Conservation (phyloP, 2,329 filamentous ascomycete species). For the Cercospora sp. region DNA sequence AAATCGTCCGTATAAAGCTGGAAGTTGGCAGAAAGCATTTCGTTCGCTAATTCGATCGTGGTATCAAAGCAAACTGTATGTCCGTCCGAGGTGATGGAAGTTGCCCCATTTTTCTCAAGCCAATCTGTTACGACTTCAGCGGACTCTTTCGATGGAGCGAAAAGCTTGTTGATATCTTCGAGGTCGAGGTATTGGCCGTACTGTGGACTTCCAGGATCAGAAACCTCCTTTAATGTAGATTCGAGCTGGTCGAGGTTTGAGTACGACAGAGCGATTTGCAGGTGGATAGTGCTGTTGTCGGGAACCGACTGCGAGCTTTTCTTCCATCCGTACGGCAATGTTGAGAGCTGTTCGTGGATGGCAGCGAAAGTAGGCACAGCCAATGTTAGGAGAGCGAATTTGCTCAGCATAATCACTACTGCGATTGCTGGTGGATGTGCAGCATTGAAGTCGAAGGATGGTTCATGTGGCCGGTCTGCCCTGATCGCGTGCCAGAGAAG, state of each 20-base stretch:
- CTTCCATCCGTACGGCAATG: not conserved
- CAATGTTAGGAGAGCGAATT: not conserved
- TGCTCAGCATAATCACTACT: not conserved
- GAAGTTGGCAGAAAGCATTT: constrained; percentile 44
- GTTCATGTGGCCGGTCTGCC: not conserved
- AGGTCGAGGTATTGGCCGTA: constrained; percentile 54
- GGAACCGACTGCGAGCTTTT: not conserved
- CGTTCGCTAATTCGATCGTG: constrained; percentile 41
- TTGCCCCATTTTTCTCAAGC: constrained; percentile 47
- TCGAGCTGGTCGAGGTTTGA: constrained; percentile 42
- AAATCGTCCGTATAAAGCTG: constrained; percentile 40
- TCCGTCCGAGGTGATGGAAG: constrained; percentile 43
- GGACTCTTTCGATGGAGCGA: constrained; percentile 44
- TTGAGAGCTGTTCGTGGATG: not conserved
- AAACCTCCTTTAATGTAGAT: constrained; percentile 43
- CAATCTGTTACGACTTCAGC: constrained; percentile 38
- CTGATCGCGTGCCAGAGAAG: not conserved
- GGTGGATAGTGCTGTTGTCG: not conserved
- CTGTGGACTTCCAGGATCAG: constrained; percentile 48
- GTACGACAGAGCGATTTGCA: constrained; percentile 7
- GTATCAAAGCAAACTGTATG: constrained; percentile 39
- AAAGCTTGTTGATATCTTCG: constrained; percentile 46
- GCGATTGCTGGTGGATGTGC: not conserved
- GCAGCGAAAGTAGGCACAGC: not conserved
- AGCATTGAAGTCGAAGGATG: not conserved